A percentile compares a stretch with the other conserved stretches of the same genome.
Evolutionary conservation across 169 alveolate species (phyloP).

Genomic region (Cryptosporidium ubiquitum): DNA sequence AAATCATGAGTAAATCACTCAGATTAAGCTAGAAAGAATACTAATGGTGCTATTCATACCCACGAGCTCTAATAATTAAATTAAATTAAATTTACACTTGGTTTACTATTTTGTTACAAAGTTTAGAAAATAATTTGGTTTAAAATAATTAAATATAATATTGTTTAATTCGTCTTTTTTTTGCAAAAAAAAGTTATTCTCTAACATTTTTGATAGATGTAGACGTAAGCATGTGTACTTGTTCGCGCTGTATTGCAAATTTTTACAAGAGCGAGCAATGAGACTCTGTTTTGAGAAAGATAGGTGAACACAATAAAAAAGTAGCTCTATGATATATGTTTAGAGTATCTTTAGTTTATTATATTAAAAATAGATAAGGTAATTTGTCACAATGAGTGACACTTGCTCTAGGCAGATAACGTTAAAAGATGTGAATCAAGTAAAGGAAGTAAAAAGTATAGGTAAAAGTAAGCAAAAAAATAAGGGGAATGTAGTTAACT

Average conservation of each 20-base stretch:
- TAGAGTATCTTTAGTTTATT: not conserved
- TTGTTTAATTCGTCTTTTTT: not conserved
- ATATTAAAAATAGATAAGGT: not conserved
- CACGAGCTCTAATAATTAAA: not conserved
- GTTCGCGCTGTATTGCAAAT: constrained; percentile 41
- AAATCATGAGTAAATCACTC: constrained; percentile 47
- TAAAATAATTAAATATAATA: not conserved
- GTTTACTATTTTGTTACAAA: not conserved
- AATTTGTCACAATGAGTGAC: constrained; percentile 17
- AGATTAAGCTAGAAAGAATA: constrained; percentile 19
- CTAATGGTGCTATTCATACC: not conserved
- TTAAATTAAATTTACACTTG: not conserved
- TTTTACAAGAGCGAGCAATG: not conserved
- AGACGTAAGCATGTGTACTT: constrained; percentile 18
- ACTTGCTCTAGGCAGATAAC: not conserved
- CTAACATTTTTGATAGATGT: not conserved
- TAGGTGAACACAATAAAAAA: not conserved
- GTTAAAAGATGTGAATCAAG: not conserved
- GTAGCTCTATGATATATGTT: not conserved
- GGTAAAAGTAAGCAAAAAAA: not conserved
- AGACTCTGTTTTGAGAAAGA: not conserved
- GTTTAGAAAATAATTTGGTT: not conserved
- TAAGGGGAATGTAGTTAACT: not conserved
- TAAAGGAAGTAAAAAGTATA: not conserved
- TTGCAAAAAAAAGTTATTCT: not conserved